phyloP scores from a whole-genome alignment of 306 rosid genomes.

The Oxytropis ochrocephala region DNA sequence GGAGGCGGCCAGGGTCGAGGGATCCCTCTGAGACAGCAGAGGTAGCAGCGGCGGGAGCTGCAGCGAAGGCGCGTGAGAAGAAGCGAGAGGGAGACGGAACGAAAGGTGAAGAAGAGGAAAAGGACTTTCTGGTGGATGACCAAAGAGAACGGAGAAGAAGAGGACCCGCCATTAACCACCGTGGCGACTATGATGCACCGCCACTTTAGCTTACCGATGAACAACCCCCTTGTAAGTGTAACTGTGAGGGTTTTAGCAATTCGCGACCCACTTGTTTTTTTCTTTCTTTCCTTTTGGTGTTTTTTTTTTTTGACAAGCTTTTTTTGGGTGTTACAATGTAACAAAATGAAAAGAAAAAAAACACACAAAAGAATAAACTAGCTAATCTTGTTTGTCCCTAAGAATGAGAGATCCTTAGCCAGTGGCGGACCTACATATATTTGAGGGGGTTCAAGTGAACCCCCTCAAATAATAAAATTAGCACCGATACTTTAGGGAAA shows the following conservation, averaged over 20 bases:
- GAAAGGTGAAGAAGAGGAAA: constrained; percentile 26
- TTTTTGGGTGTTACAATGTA: no score
- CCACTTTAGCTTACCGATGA: neutral
- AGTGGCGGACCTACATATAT: no score
- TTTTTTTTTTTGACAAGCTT: no score
- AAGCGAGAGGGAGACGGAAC: constrained; percentile 12
- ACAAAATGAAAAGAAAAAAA: no score
- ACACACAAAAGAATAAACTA: no score
- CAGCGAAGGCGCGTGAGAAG: constrained; percentile 51
- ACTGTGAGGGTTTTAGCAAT: constrained; percentile 4
- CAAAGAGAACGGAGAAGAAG: constrained; percentile 69
- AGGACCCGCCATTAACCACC: constrained; percentile 59
- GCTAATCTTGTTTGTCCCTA: no score
- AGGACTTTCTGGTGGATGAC: constrained; percentile 51
- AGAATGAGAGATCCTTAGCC: no score
- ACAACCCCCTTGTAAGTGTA: neutral
- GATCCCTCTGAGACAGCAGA: constrained; percentile 9
- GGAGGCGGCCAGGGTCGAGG: constrained; percentile 65
- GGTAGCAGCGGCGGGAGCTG: constrained; percentile 37
- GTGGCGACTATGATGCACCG: neutral
- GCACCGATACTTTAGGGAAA: no score
- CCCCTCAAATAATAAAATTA: no score
- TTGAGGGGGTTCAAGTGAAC: no score
- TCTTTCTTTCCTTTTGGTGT: no score
- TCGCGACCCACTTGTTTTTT: no score